These are phyloP conservation scores for Cyclaneusma minus DNA, from an alignment of 2,329 filamentous ascomycete species.

Conservation along the genomic window DNA sequence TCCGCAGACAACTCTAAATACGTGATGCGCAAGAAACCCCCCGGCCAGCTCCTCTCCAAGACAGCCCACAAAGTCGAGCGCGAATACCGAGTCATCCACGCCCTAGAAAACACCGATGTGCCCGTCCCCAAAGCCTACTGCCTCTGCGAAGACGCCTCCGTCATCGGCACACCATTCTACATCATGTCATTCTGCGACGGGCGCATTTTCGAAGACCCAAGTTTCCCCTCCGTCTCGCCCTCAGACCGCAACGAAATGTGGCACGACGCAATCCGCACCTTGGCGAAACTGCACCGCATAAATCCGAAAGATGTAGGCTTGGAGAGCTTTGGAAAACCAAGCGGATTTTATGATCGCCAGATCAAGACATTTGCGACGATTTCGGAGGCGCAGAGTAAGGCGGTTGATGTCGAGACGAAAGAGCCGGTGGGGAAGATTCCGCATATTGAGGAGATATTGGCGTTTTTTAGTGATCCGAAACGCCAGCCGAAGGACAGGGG, in stretches of 20 bases:
- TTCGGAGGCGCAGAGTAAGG: slow-evolving; percentile 59
- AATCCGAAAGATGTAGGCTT: slow-evolving; percentile 51
- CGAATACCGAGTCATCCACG: slow-evolving; percentile 82
- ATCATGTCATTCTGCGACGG: slow-evolving; percentile 94
- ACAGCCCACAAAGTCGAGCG: slow-evolving; percentile 94
- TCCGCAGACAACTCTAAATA: slow-evolving; percentile 53
- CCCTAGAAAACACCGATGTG: slow-evolving; percentile 64
- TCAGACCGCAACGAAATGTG: slow-evolving; percentile 67
- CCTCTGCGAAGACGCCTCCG: slow-evolving; percentile 65
- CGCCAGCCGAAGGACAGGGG: slow-evolving; percentile 64
- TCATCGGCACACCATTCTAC: slow-evolving; percentile 89
- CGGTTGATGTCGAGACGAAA: slow-evolving; percentile 62
- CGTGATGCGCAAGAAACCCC: slow-evolving; percentile 95
- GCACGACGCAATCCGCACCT: slow-evolving; percentile 66
- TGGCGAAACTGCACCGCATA: slow-evolving; percentile 75
- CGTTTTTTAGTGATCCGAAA: slow-evolving; percentile 56
- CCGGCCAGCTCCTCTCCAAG: slow-evolving; percentile 82
- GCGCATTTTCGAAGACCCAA: slow-evolving; percentile 80
- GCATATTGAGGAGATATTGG: slow-evolving; percentile 64
- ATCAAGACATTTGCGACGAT: slow-evolving; percentile 70
- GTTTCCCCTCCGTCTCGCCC: slow-evolving; percentile 56
- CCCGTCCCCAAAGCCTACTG: slow-evolving; percentile 73
- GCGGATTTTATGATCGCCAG: slow-evolving; percentile 76
- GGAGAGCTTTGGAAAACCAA: slow-evolving; percentile 53
- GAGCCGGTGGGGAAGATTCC: slow-evolving; percentile 68